phyloP scores from a whole-genome alignment of 78 protist genomes.

The Tieghemostelium lacteum region DNA sequence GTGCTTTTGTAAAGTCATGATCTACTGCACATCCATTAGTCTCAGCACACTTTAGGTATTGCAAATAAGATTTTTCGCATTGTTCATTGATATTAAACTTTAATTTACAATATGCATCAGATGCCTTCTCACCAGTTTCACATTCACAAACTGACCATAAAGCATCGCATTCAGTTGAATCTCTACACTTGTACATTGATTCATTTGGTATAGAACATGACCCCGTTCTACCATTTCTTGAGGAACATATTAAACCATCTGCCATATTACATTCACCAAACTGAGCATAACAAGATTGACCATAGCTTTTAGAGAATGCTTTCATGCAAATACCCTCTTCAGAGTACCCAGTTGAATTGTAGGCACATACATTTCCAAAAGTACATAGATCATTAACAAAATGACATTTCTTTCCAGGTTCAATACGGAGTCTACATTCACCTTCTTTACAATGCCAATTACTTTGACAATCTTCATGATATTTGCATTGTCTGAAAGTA shows the following conservation, averaged over 20 bases:
- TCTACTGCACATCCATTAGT: not conserved
- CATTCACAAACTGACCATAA: constrained; percentile 37
- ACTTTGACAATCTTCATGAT: constrained; percentile 16
- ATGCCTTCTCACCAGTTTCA: not conserved
- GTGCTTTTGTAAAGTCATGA: not conserved
- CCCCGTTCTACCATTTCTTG: not conserved
- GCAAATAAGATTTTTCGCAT: not conserved
- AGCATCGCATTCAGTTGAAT: constrained; percentile 10
- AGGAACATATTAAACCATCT: constrained; percentile 11
- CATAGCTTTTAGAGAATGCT: not conserved
- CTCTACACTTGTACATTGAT: not conserved
- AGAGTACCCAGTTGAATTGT: not conserved
- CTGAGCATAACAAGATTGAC: constrained; percentile 36
- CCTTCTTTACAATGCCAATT: not conserved
- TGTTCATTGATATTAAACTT: not conserved
- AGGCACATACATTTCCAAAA: not conserved
- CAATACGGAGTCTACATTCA: not conserved
- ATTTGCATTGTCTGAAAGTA: not conserved
- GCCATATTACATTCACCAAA: constrained; percentile 56
- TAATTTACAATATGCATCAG: not conserved
- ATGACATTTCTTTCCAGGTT: not conserved
- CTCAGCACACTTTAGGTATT: not conserved
- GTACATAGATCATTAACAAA: constrained; percentile 12
- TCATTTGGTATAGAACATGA: not conserved
- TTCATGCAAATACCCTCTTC: constrained; percentile 12